Evolutionary conservation across 805 yeast species (phyloP).

Genomic region (Schizosaccharomyces cryophilus): DNA sequence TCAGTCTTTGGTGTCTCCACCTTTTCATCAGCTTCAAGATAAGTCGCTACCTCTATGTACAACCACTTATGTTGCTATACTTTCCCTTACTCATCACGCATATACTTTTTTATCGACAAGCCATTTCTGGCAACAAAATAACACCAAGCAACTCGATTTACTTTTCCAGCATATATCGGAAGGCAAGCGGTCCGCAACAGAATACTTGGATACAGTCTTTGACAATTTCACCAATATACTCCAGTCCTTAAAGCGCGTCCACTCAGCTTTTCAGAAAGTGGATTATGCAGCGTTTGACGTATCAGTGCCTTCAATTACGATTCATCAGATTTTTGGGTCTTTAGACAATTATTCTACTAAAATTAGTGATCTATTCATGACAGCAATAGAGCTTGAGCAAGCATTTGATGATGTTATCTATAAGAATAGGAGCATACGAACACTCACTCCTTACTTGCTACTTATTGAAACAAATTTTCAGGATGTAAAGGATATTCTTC

Average conservation of each 20-base stretch:
- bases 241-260: too few relatives aligned
- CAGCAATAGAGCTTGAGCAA: too few relatives aligned
- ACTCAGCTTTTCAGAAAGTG: too few relatives aligned
- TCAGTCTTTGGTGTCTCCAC: conserved; percentile 9
- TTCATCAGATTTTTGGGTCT: too few relatives aligned
- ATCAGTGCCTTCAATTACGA: too few relatives aligned
- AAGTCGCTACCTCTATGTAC: conserved; percentile 16
- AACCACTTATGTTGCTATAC: conserved; percentile 16
- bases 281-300: too few relatives aligned
- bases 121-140: not conserved
- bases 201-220: too few relatives aligned
- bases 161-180: not conserved
- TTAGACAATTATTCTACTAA: too few relatives aligned
- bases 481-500: not conserved
- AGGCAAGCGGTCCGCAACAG: not conserved
- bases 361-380: too few relatives aligned
- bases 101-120: conserved; percentile 12
- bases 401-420: too few relatives aligned
- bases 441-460: not conserved
- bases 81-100: conserved; percentile 5
- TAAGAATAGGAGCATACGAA: not conserved
- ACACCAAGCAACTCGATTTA: not conserved
- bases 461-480: not conserved
- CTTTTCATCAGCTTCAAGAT: conserved; percentile 16
- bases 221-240: too few relatives aligned